Conservation (phyloP, 2,329 filamentous ascomycete genomes). For the Truncatella angustata region DNA sequence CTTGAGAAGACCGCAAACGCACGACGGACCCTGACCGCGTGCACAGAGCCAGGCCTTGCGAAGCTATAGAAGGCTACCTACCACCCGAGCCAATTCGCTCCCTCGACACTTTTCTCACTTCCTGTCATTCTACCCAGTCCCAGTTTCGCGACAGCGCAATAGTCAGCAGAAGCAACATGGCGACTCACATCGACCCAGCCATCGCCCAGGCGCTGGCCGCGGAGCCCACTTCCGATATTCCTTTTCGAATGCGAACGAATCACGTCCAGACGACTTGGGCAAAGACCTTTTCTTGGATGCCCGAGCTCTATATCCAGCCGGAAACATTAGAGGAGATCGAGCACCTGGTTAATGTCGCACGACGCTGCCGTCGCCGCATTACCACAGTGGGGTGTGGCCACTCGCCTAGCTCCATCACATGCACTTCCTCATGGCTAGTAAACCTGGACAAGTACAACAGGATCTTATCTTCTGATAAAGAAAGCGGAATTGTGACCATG, state of each 20-base stretch:
- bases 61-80: no score
- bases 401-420: constrained; percentile 88
- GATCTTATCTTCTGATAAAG: constrained; percentile 67
- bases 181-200: constrained; percentile 7
- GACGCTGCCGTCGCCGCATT: constrained; percentile 75
- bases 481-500: constrained; percentile 68
- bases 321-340: constrained; percentile 77
- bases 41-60: no score
- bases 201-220: constrained; percentile 7
- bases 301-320: constrained; percentile 89
- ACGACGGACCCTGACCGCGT: no score
- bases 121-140: not conserved
- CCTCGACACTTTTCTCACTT: no score
- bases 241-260: constrained; percentile 71
- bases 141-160: not conserved
- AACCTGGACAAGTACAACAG: constrained; percentile 83
- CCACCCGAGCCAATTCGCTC: no score
- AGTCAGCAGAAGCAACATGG: not conserved
- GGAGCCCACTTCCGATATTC: constrained; percentile 36
- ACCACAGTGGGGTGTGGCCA: constrained; percentile 88
- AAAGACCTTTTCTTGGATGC: constrained; percentile 82
- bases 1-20: no score
- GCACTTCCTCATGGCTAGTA: constrained; percentile 90
- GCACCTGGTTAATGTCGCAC: constrained; percentile 77
- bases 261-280: constrained; percentile 94